Evolutionary conservation across 2,329 filamentous ascomycete species (phyloP), one percentile per base, ranked within the genome.

Genomic region (Plenodomus lindquistii): DNA sequence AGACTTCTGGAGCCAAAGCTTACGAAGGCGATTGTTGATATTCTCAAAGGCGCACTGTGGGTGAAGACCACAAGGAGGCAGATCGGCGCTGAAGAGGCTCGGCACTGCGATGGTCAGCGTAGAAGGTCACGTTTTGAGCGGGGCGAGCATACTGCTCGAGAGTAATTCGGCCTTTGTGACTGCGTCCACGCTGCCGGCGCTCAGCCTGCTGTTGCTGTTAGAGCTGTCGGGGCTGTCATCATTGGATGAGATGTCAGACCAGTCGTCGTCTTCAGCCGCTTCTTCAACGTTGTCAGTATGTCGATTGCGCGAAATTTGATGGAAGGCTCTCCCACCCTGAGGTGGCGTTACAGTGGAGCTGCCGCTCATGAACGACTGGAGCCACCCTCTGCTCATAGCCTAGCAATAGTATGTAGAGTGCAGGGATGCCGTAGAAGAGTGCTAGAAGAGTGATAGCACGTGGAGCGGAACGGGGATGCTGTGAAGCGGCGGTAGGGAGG

Each of bases 11-110:
- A 64, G 48, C 60, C 60, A 67, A n/a, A 41, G 41, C 10, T 52
- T 19, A 31, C 62, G 62, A 3, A 69, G 58, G 2, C 52, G 42
- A 4, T 29, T 40, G 24, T 50, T 49, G 15, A 65, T 46, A 29
- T 62, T 64, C 9, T 60, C 42, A 44, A 67, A 69, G 8, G 64
- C 64, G 41, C 67, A 39, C 43, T 66, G 63, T 9, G 54, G 19
- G 2, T 54, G 41, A 1, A 46, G 44, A 13, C 55, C 55, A 42
- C 62, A 65, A 1, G 63, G 64, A 2, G 65, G 64, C 16, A 66
- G 62, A 2, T 54, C 42, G n/a, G 37, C 50, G 37, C 48, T 44
- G 42, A 67, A 60, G 4, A 67, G 55, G 16, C 57, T 24, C 11
- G 65, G 65, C 56, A 66, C 64, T 66, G 40, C 2, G 15, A 11